Conservation (phyloP, 306 rosid genomes). For the Lathyrus sativus region DNA sequence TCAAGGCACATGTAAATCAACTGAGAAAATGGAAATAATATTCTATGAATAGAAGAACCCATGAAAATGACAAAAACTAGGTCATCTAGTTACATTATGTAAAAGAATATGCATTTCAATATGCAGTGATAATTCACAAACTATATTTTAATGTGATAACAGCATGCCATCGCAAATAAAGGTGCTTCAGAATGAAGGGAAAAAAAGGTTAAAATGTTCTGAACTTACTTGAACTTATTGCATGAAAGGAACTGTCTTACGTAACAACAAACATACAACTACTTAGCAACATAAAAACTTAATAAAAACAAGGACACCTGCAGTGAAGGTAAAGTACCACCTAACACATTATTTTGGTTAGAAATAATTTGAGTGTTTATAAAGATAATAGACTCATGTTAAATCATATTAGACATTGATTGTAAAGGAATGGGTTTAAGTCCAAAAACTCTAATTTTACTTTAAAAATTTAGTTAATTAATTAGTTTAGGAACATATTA, state of each 20-base stretch:
- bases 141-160: constrained; percentile 11
- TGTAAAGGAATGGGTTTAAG: too few species aligned
- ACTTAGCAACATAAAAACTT: constrained; percentile 66
- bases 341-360: too few species aligned
- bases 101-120: constrained; percentile 29
- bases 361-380: too few species aligned
- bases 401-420: too few species aligned
- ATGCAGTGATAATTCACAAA: constrained; percentile 26
- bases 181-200: background rate
- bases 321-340: too few species aligned
- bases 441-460: too few species aligned
- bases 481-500: too few species aligned
- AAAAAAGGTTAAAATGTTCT: constrained; percentile 14
- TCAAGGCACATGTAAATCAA: background rate
- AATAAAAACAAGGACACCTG: constrained; percentile 33
- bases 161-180: constrained; percentile 4
- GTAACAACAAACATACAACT: constrained; percentile 90
- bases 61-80: background rate
- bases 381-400: too few species aligned
- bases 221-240: constrained; percentile 84
- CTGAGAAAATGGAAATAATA: background rate
- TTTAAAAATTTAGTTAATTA: too few species aligned
- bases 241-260: constrained; percentile 92
- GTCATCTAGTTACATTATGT: constrained; percentile 10
- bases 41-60: background rate